These are phyloP conservation scores for Thuja plicata DNA, from an alignment of 83 land plant genomes.

Conservation along the genomic window DNA sequence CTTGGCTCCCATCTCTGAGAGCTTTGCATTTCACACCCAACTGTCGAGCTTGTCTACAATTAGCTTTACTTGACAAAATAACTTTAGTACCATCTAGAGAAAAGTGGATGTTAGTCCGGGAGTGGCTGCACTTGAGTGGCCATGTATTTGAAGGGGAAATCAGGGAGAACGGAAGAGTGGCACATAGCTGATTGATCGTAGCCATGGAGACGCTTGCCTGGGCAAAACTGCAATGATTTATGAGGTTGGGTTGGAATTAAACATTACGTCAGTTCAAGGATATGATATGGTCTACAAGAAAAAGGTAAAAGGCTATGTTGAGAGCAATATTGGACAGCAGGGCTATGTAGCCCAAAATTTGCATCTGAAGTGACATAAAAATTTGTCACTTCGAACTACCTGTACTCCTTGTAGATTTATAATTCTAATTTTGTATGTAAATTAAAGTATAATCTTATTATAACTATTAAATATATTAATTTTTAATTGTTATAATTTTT, in stretches of 20 bases:
- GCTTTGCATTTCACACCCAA: conserved; percentile 17
- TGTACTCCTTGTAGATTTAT: no score
- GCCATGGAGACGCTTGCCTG: not conserved
- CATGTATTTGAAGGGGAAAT: not conserved
- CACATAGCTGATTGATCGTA: not conserved
- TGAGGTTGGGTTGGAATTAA: not conserved
- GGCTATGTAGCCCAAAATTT: no score
- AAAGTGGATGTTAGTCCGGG: not conserved
- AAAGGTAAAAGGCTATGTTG: no score
- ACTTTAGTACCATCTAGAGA: not conserved
- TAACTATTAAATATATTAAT: no score
- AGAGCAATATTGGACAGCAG: no score
- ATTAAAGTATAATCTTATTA: no score
- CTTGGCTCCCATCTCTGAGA: conserved; percentile 19
- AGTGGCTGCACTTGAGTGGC: not conserved
- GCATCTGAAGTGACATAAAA: no score
- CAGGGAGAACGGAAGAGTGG: not conserved
- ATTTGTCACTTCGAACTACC: no score
- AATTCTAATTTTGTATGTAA: no score
- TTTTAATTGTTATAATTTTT: no score
- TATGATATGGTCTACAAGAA: not conserved
- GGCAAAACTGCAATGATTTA: not conserved
- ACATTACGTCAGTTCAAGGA: not conserved
- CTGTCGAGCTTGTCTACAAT: not conserved
- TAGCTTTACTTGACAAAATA: not conserved